Conservation (phyloP, 805 yeast genomes). For the Pichia thaimueangensis region DNA sequence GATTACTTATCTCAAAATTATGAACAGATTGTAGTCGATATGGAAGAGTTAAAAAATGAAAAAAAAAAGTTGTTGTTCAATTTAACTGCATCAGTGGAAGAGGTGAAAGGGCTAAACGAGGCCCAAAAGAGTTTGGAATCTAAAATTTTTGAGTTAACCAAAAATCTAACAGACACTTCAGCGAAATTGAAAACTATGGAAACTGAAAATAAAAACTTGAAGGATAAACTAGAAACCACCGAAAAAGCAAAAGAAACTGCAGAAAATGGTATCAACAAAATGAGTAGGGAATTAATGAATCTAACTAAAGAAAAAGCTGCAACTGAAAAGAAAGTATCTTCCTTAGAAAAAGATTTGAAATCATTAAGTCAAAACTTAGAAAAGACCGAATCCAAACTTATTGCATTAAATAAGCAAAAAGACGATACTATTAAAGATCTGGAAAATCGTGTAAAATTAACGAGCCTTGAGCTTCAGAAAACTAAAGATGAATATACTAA, state of each 20-base stretch:
- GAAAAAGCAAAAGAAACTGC: constrained; percentile 41
- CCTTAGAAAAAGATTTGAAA: constrained; percentile 36
- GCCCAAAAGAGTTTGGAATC: constrained; percentile 30
- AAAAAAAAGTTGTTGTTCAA: constrained; percentile 22
- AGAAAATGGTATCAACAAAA: constrained; percentile 83
- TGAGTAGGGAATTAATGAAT: constrained; percentile 75
- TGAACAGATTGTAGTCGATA: constrained; percentile 22
- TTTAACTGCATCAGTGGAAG: constrained; percentile 20
- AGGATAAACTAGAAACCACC: constrained; percentile 25
- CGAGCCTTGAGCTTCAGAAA: constrained; percentile 18
- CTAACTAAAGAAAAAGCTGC: constrained; percentile 55
- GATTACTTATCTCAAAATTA: constrained; percentile 30
- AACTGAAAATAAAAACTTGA: constrained; percentile 22
- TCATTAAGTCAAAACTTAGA: constrained; percentile 29
- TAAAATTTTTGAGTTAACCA: constrained; percentile 20
- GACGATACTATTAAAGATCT: constrained; percentile 20
- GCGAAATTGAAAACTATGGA: constrained; percentile 19
- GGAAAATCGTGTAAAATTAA: constrained; percentile 15
- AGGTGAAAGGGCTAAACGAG: constrained; percentile 22
- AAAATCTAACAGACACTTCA: constrained; percentile 20
- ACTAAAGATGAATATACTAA: constrained; percentile 23
- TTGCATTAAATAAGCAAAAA: constrained; percentile 20
- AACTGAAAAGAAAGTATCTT: constrained; percentile 37
- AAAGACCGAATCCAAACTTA: constrained; percentile 25
- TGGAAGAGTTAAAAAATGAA: constrained; percentile 28